Evolutionary conservation across 352 stramenopile genomes (phyloP), one percentile per base, ranked within the genome.

Genomic region (Thalassiosira ordinaria): DNA sequence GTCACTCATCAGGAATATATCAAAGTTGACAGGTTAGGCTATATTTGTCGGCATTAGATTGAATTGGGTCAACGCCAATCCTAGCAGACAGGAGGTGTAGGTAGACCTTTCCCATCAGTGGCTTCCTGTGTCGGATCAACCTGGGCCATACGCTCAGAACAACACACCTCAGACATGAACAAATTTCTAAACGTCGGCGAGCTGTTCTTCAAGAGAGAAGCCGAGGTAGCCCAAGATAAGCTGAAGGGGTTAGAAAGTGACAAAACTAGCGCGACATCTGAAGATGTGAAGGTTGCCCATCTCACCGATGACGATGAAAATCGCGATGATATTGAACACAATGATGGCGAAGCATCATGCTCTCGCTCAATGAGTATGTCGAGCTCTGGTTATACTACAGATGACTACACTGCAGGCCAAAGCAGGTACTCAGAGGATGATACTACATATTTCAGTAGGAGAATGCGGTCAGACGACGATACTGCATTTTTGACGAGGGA

Each of bases 171-270:
- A 2, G 53, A 46, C 5, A 62, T 62, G 26, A 16, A 4, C 9
- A 64, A 16, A 16, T 29, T 64, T 51, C 56, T 51, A 7, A 49
- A 64, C 56, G 6, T 49, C 14, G 56, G 56, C 41, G 56, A 31
- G 9, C 27, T 49, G 27, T 1, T 47, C 39, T 2, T 47, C 39
- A 16, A 26, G 29, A 20, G 51, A 60, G 22, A 35, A 18, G 51
- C 37, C 51, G 22, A 60, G 37, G 13, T n/a, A 35, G 49, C 49
- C 18, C 18, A 29, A 6, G 22, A 2, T 3, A 3, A 26, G 26
- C 26, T n/a, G 49, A 57, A 57, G n/a, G 49, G 49, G 18, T 18
- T 57, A 13, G 0, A 57, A 2, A 57, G 20, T 57, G 49, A 13
- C 20, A 6, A 16, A 31, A 18, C 20, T 35, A 35, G 49, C 49